Evolutionary conservation across 1,284 basidiomycete species (phyloP), one percentile per base, ranked within the genome.

Genomic region (Laetiporus sulphureus): DNA sequence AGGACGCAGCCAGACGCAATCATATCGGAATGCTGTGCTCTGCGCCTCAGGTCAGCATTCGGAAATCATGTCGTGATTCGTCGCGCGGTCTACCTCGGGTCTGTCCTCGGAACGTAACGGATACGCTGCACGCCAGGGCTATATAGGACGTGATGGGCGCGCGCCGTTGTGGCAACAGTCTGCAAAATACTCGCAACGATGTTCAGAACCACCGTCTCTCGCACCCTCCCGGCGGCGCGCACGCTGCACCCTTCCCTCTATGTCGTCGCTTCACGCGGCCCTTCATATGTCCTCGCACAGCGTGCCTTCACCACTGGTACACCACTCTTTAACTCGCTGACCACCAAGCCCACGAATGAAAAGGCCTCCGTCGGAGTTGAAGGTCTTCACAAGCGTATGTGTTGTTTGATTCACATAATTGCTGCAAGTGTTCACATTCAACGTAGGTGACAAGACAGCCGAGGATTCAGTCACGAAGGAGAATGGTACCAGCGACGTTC

Each of bases 371-470:
- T 47, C 15, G 62, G 62, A 18, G 41, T 46, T 2, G 63, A 65
- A 38, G 62, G 63, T 8, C 55, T 42, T n/a, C 63, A 65, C 30
- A 54, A 46, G 34, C 57, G 63, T 64, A 33, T 25, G 63, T 54
- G 19, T 27, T 8, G n/a, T n/a, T n/a, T n/a, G n/a, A n/a, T n/a
- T n/a, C n/a, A n/a, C n/a, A n/a, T n/a, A n/a, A n/a, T n/a, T n/a
- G n/a, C n/a, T n/a, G n/a, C n/a, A n/a, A n/a, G n/a, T n/a, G n/a
- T n/a, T n/a, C n/a, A 35, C 22, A 23, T 5, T 15, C 8, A 12
- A 7, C 8, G 7, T 22, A 41, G 40, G 33, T 29, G 40, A 41
- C 24, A 41, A 38, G 36, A 33, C 21, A 10, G 13, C 41, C 24
- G n/a, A 19, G 20, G 15, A 27, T 21, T 32, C 27, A 20, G 25